Percentiles rank a stretch among this genome's conserved stretches.
These are phyloP conservation scores for Urochloa ruziziensis DNA, from an alignment of 176 grass and related monocot genomes.

Conservation along the genomic window DNA sequence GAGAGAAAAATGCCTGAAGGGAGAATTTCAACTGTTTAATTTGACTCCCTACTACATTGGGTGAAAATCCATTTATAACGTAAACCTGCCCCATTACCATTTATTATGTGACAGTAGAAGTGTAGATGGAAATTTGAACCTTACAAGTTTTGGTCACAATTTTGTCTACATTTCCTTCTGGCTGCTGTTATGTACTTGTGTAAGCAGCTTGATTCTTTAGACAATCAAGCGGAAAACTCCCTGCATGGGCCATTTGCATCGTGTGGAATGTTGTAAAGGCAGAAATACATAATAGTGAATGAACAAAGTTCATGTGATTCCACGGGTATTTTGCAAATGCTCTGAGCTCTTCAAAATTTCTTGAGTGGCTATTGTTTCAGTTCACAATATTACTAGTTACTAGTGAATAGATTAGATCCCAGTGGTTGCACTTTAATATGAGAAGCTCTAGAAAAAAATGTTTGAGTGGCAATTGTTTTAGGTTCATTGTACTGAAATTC, in stretches of 20 bases:
- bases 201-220: background rate
- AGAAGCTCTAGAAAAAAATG: no score
- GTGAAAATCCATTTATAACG: background rate
- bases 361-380: background rate
- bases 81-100: background rate
- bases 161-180: background rate
- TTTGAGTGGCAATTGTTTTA: background rate
- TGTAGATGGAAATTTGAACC: background rate
- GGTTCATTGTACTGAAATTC: background rate
- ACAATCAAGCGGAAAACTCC: background rate
- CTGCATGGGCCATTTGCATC: background rate
- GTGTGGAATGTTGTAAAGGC: background rate
- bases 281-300: background rate
- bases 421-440: no score
- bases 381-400: no score
- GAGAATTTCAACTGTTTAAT: slow-evolving; percentile 46
- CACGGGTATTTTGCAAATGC: background rate
- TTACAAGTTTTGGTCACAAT: background rate
- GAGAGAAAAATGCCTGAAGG: slow-evolving; percentile 56
- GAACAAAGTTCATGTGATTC: background rate
- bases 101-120: background rate
- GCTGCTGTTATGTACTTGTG: slow-evolving; percentile 4
- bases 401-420: no score
- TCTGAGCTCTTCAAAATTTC: background rate
- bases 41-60: background rate